Evolutionary conservation across 2,329 filamentous ascomycete genomes (phyloP).

Genomic region (Nigrospora sphaerica): DNA sequence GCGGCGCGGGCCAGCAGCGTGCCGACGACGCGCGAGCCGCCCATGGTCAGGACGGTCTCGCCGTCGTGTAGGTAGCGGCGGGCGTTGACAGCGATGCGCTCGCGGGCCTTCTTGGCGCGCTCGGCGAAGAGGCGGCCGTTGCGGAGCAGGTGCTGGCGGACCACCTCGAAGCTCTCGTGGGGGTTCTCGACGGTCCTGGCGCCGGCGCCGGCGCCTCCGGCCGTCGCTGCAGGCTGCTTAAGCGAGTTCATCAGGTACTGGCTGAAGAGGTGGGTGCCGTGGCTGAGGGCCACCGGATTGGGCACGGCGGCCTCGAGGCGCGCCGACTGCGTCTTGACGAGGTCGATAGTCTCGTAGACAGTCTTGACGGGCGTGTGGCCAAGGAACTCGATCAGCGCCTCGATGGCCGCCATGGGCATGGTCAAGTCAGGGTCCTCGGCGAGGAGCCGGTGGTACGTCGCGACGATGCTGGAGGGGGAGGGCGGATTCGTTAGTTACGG

Average conservation of each 20-base stretch:
- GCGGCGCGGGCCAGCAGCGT: conserved; percentile 69
- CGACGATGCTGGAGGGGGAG: conserved; percentile 40
- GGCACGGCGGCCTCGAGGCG: conserved; percentile 71
- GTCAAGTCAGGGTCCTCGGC: conserved; percentile 73
- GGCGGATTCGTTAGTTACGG: neutral
- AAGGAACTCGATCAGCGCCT: conserved; percentile 82
- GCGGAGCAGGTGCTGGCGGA: conserved; percentile 73
- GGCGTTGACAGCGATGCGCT: conserved; percentile 59
- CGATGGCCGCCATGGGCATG: conserved; percentile 92
- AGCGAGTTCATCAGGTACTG: conserved; percentile 80
- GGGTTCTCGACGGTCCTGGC: neutral
- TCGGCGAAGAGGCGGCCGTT: conserved; percentile 84
- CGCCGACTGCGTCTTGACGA: conserved; percentile 69
- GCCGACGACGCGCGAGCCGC: conserved; percentile 77
- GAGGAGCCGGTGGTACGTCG: conserved; percentile 47
- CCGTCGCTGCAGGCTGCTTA: conserved; percentile 42
- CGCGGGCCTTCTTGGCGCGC: conserved; percentile 76
- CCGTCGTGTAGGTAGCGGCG: conserved; percentile 67
- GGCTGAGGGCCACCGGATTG: conserved; percentile 87
- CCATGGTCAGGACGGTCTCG: conserved; percentile 80
- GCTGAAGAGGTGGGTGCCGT: conserved; percentile 92
- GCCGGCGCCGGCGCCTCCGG: neutral
- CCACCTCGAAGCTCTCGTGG: conserved; percentile 65
- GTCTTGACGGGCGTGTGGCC: conserved; percentile 74
- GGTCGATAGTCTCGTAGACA: conserved; percentile 87